These are phyloP conservation scores for Nematocida sp. DNA, from an alignment of 371 early-diverging fungal species.

Conservation along the genomic window DNA sequence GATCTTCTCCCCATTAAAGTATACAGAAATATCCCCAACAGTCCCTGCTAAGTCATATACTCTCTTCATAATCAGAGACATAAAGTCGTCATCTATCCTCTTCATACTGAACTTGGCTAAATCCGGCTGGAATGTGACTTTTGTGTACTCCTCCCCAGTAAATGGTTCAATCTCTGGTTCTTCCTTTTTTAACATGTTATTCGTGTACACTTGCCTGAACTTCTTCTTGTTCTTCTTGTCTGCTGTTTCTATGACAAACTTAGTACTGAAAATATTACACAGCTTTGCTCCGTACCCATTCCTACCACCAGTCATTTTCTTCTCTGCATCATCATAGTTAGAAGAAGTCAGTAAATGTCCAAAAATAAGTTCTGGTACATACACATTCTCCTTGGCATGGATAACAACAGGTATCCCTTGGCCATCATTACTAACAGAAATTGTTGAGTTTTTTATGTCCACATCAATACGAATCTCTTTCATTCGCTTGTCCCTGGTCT, in stretches of 20 bases:
- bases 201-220: conserved; percentile 73
- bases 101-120: conserved; percentile 84
- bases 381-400: conserved; percentile 84
- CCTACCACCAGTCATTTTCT: conserved; percentile 95
- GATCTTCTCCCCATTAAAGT: conserved; percentile 80
- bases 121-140: conserved; percentile 93
- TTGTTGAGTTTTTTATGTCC: conserved; percentile 76
- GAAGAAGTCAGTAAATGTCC: conserved; percentile 94
- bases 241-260: conserved; percentile 92
- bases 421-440: conserved; percentile 92
- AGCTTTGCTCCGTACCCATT: conserved; percentile 99
- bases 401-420: conserved; percentile 91
- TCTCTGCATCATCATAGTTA: conserved; percentile 94
- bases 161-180: conserved; percentile 61
- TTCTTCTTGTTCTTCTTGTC: conserved; percentile 73
- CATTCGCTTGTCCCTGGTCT: conserved; percentile 88
- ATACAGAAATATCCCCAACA: conserved; percentile 81
- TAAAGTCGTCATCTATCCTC: conserved; percentile 78
- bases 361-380: conserved; percentile 97
- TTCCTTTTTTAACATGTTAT: conserved; percentile 68
- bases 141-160: conserved; percentile 67
- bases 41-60: conserved; percentile 94
- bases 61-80: conserved; percentile 83
- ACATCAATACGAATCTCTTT: conserved; percentile 83
- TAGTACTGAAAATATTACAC: conserved; percentile 92